Evolutionary conservation across 768 basidiomycete genomes (phyloP).

Genomic region (Imleria badia): DNA sequence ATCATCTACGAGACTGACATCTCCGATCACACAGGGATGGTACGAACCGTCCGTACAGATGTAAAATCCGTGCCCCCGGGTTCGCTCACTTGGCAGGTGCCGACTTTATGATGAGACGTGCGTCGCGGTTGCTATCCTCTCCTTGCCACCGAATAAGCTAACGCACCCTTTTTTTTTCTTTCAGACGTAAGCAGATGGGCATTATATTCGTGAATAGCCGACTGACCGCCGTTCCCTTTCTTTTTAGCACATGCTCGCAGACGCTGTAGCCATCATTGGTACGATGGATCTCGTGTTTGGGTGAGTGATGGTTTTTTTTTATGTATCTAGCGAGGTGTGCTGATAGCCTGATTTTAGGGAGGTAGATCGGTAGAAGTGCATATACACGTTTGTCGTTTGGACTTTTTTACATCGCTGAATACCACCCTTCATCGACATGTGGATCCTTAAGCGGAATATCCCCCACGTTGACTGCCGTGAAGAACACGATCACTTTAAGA

Average conservation of each 20-base stretch:
- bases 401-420: too few relatives aligned
- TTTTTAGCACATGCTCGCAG: slow-evolving; percentile 82
- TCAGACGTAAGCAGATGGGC: slow-evolving; percentile 36
- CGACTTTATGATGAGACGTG: too few relatives aligned
- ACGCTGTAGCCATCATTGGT: slow-evolving; percentile 95
- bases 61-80: too few relatives aligned
- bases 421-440: too few relatives aligned
- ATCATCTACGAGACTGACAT: neutral
- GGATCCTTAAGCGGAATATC: too few relatives aligned
- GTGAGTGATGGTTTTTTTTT: slow-evolving; percentile 48
- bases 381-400: slow-evolving; percentile 7
- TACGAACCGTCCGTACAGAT: too few relatives aligned
- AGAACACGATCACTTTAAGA: too few relatives aligned
- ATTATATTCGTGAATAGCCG: neutral
- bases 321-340: neutral
- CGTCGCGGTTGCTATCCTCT: too few relatives aligned
- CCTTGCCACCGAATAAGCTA: too few relatives aligned
- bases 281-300: slow-evolving; percentile 99
- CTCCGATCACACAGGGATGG: slow-evolving; percentile 61
- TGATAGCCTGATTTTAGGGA: slow-evolving; percentile 18
- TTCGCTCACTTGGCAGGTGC: too few relatives aligned
- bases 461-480: too few relatives aligned
- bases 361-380: too few relatives aligned
- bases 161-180: slow-evolving; percentile 17
- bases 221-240: slow-evolving; percentile 29